Evolutionary conservation across 202 grass and related monocot species (phyloP).

Genomic region (Dendrocalamus latiflorus): DNA sequence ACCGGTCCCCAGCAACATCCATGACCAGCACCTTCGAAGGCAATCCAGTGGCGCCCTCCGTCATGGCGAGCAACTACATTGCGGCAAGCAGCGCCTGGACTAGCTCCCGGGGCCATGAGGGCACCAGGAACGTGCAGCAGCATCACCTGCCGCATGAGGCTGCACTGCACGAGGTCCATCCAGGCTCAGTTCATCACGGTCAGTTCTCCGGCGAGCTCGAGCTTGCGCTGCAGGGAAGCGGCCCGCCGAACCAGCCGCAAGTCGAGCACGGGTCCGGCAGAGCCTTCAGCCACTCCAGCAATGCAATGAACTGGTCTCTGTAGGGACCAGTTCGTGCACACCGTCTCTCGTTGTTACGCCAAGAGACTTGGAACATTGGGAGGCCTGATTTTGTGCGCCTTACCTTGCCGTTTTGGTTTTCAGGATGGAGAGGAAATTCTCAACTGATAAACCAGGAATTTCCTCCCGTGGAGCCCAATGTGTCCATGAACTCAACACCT

Average conservation of each 20-base stretch:
- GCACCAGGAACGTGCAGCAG: slow-evolving; percentile 29
- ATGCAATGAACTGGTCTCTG: slow-evolving; percentile 71
- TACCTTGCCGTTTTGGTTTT: slow-evolving; percentile 16
- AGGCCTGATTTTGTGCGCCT: slow-evolving; percentile 44
- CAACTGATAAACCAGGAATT: not conserved
- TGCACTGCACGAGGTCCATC: slow-evolving; percentile 22
- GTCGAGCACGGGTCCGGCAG: slow-evolving; percentile 31
- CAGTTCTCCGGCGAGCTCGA: slow-evolving; percentile 73
- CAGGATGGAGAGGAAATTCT: slow-evolving; percentile 20
- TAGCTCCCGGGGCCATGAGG: slow-evolving; percentile 21
- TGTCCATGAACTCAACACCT: slow-evolving; percentile 30
- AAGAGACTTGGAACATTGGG: slow-evolving; percentile 30
- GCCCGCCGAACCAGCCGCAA: slow-evolving; percentile 22
- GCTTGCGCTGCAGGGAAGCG: slow-evolving; percentile 67
- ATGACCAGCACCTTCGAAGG: slow-evolving; percentile 43
- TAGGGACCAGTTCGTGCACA: slow-evolving; percentile 13
- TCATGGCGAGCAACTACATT: slow-evolving; percentile 37
- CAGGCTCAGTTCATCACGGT: slow-evolving; percentile 28
- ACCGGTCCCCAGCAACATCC: slow-evolving; percentile 42
- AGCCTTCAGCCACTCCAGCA: slow-evolving; percentile 44
- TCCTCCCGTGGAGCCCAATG: slow-evolving; percentile 15
- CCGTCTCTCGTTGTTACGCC: not conserved
- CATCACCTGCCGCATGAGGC: slow-evolving; percentile 22
- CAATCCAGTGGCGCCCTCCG: slow-evolving; percentile 35
- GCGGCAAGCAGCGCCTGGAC: not conserved